phyloP scores from a whole-genome alignment of 768 basidiomycete species.

The Suillus sp. region DNA sequence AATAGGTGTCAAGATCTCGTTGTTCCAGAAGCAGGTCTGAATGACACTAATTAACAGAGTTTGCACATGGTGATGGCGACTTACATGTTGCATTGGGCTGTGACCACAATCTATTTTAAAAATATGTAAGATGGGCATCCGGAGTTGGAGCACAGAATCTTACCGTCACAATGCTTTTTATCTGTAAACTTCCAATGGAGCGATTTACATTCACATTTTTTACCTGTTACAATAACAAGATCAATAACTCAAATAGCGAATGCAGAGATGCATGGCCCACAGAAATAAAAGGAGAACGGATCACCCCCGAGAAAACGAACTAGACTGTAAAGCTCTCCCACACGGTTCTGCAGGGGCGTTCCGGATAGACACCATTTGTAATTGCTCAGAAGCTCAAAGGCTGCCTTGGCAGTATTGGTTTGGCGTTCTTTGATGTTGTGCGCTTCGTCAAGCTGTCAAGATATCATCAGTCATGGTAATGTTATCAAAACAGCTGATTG shows the following conservation, averaged over 20 bases:
- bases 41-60: not conserved
- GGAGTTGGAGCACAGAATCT: constrained; percentile 15
- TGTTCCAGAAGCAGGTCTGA: constrained; percentile 95
- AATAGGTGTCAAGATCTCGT: constrained; percentile 94
- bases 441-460: constrained; percentile 84
- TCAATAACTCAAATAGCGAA: constrained; percentile 1
- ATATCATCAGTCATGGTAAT: constrained; percentile 5
- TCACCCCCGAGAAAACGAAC: constrained; percentile 92
- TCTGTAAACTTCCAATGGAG: constrained; percentile 93
- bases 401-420: constrained; percentile 96
- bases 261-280: constrained; percentile 42
- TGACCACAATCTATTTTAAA: constrained; percentile 69
- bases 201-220: constrained; percentile 90
- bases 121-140: not conserved
- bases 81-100: constrained; percentile 79
- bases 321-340: constrained; percentile 97
- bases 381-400: constrained; percentile 81
- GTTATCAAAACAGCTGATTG: constrained; percentile 28
- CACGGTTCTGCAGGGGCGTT: constrained; percentile 95
- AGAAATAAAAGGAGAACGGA: constrained; percentile 91
- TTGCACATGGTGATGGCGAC: constrained; percentile 25
- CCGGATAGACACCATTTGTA: constrained; percentile 96
- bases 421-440: constrained; percentile 97
- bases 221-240: constrained; percentile 50
- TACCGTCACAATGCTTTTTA: constrained; percentile 82